Evolutionary conservation across 2,329 filamentous ascomycete genomes (phyloP), one percentile per base, ranked within the genome.

Genomic region (Akanthomyces dipterigenus): DNA sequence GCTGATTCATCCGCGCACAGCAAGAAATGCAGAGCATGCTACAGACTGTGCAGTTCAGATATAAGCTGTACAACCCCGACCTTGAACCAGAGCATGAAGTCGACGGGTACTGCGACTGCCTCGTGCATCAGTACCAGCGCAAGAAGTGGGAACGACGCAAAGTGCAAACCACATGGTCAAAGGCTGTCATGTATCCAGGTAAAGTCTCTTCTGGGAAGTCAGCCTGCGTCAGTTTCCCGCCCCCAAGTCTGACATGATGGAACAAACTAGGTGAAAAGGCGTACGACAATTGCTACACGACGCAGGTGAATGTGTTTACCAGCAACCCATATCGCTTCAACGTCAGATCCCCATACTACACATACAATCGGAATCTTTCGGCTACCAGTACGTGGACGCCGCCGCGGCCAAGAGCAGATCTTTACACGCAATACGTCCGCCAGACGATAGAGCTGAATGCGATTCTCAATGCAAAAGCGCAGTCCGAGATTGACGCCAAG

Each of bases 1-100:
- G 9, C 38, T 56, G 18, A 36, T 46, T 1, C 5, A 24, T 2
- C 9, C 0, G 9, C 5, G 34, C 51, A 22, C 14, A 77, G 73
- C 75, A 77, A 71, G 68, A 76, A 38, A 78, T 80, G 74, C 76
- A 78, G 60, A 72, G 75, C 49, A 43, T 66, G 22, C 67, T 79
- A 4, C 76, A 77, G 60, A 69, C 51, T n/a, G 63, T 79, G 4
- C 77, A 79, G 60, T 68, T 67, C 14, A 60, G 68, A 38, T 73
- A 74, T 65, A 59, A 65, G 14, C 77, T 80, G 46, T 80, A 75
- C 68, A 80, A 80, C 63, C 70, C 67, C 54, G 77, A 80, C 55
- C 75, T 80, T 46, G 77, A 79, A 64, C 78, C 78, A 11, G 77
- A 79, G 59, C 77, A 79, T 63, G 76, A 79, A 9, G 66, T 68